phyloP scores from a whole-genome alignment of 345 rosid genomes.

The Schrenkiella parvula region DNA sequence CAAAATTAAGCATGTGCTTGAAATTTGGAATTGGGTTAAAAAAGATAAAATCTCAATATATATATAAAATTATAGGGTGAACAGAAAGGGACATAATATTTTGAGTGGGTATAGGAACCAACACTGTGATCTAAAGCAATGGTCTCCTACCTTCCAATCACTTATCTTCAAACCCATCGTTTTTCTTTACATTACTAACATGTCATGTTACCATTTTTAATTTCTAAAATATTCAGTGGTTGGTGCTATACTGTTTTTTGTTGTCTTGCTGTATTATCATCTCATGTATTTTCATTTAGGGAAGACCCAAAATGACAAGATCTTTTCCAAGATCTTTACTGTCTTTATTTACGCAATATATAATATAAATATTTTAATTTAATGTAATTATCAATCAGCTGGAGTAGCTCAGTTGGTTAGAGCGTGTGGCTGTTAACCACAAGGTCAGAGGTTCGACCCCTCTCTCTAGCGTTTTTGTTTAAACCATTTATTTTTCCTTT shows the following conservation, averaged over 20 bases:
- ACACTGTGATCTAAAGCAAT: conserved; percentile 11
- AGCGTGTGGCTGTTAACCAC: conserved; percentile 96
- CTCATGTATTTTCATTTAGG: not conserved
- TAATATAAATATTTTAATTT: no score
- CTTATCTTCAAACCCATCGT: conserved; percentile 29
- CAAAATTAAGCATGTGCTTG: no score
- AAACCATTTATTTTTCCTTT: no score
- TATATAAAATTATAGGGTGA: not conserved
- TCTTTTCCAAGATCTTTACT: not conserved
- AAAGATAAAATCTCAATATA: no score
- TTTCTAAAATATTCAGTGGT: conserved; percentile 4
- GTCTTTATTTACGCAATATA: not conserved
- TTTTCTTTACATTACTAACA: conserved; percentile 13
- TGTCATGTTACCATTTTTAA: conserved; percentile 13
- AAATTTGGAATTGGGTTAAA: no score
- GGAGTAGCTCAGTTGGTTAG: conserved; percentile 97
- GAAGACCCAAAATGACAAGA: conserved; percentile 7
- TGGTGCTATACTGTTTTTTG: conserved; percentile 20
- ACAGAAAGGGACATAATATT: conserved; percentile 5
- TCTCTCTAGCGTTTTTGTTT: conserved; percentile 47
- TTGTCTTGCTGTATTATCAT: conserved; percentile 15
- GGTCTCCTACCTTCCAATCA: conserved; percentile 35
- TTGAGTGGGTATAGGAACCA: conserved; percentile 19
- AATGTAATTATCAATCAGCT: conserved; percentile 16
- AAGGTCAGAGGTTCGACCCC: conserved; percentile 95